phyloP scores from a whole-genome alignment of 1,284 basidiomycete genomes.

The Exobasidium rhododendri region DNA sequence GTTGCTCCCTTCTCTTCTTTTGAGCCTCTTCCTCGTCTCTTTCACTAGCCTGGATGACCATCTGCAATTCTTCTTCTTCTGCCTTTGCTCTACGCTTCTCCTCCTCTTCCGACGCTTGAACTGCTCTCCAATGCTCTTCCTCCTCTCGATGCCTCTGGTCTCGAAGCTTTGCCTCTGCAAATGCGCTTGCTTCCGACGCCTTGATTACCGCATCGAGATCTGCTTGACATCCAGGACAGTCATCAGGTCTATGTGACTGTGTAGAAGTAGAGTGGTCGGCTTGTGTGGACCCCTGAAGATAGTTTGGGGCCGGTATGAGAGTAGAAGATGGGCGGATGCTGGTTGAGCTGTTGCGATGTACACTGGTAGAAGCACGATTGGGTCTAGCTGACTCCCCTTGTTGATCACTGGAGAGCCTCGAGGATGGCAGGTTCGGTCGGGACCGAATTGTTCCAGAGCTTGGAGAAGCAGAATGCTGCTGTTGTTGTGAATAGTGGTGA shows the following conservation, averaged over 20 bases:
- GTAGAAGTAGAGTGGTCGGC: not conserved
- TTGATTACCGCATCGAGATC: constrained; percentile 12
- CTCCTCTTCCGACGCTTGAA: constrained; percentile 11
- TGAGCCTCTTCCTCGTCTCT: constrained; percentile 11
- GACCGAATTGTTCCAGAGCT: not conserved
- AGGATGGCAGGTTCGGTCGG: not conserved
- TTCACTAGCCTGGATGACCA: constrained; percentile 16
- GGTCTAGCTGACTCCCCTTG: not conserved
- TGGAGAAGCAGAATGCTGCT: not conserved
- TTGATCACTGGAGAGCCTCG: not conserved
- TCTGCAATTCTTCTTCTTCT: constrained; percentile 10
- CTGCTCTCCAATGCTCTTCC: constrained; percentile 1
- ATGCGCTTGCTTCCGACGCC: constrained; percentile 10
- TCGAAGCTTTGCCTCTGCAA: constrained; percentile 8
- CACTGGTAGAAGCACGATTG: not conserved
- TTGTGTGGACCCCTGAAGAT: not conserved
- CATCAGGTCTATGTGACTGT: not conserved
- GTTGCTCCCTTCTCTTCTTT: not conserved
- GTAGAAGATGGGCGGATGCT: not conserved
- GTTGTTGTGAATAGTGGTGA: no score
- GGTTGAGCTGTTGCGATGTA: not conserved
- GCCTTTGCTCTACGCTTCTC: not conserved
- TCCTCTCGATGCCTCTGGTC: constrained; percentile 8
- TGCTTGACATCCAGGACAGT: not conserved
- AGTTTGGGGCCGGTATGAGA: not conserved